These are phyloP conservation scores for Stereocaulon alpinum DNA, from an alignment of 495 filamentous ascomycete species.

Conservation along the genomic window DNA sequence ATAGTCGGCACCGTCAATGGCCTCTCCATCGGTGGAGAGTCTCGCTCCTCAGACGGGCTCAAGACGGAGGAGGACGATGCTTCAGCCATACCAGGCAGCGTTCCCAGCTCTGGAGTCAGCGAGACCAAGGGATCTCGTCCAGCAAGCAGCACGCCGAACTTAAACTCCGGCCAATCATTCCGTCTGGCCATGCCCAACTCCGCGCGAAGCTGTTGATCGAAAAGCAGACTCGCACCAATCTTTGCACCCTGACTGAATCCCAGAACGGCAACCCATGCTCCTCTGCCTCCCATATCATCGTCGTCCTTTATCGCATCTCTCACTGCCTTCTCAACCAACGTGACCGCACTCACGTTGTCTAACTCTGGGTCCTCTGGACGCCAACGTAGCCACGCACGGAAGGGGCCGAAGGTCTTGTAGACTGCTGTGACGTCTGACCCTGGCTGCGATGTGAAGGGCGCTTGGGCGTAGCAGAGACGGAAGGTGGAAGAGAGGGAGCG, in stretches of 20 bases:
- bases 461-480: conserved; percentile 27
- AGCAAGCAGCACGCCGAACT: conserved; percentile 42
- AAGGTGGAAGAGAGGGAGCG: conserved; percentile 21
- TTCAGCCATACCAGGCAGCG: too few relatives aligned
- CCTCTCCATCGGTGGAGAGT: too few relatives aligned
- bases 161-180: conserved; percentile 41
- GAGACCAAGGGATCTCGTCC: conserved; percentile 47
- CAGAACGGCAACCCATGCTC: conserved; percentile 49
- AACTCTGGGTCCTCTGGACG: conserved; percentile 5
- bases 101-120: conserved; percentile 26
- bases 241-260: conserved; percentile 53
- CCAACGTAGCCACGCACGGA: conserved; percentile 9
- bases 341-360: conserved; percentile 16
- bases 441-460: conserved; percentile 24
- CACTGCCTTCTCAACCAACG: conserved; percentile 21
- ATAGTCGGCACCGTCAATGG: conserved; percentile 41
- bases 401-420: conserved; percentile 17
- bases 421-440: conserved; percentile 32
- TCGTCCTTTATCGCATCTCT: conserved; percentile 16
- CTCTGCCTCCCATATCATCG: conserved; percentile 20
- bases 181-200: background rate
- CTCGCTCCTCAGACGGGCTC: too few relatives aligned
- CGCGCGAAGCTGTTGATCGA: conserved; percentile 23
- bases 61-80: too few relatives aligned
- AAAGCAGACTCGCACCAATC: conserved; percentile 37